Evolutionary conservation across 2,329 filamentous ascomycete species (phyloP).

Genomic region (Coleophoma crateriformis): DNA sequence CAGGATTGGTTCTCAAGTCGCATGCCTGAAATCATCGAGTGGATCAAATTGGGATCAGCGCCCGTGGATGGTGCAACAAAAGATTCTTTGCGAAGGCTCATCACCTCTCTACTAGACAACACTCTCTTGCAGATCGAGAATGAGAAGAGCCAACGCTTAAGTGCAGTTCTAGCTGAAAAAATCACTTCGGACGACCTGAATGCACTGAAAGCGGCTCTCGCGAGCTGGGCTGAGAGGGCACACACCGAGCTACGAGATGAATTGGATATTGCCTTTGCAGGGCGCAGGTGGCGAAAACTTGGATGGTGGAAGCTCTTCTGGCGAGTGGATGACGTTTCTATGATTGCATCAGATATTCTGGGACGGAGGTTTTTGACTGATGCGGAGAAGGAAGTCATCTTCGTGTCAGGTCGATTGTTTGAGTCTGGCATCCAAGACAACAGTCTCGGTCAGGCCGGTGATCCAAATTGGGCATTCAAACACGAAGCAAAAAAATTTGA

Average conservation of each 20-base stretch:
- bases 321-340: slow-evolving; percentile 86
- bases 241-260: slow-evolving; percentile 80
- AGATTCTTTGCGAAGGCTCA: slow-evolving; percentile 57
- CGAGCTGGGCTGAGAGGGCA: slow-evolving; percentile 70
- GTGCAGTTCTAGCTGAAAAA: slow-evolving; percentile 25
- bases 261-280: slow-evolving; percentile 71
- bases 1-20: slow-evolving; percentile 70
- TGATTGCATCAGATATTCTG: slow-evolving; percentile 76
- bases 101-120: slow-evolving; percentile 60
- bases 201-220: slow-evolving; percentile 53
- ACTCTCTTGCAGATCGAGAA: slow-evolving; percentile 44
- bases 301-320: slow-evolving; percentile 95
- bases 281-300: slow-evolving; percentile 72
- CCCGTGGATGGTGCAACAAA: slow-evolving; percentile 46
- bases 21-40: slow-evolving; percentile 56
- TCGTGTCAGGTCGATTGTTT: slow-evolving; percentile 67
- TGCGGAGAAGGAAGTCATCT: slow-evolving; percentile 78
- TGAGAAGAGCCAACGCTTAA: slow-evolving; percentile 33
- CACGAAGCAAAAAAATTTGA: slow-evolving; percentile 1
- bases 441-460: slow-evolving; percentile 22
- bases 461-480: slow-evolving; percentile 20
- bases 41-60: slow-evolving; percentile 50
- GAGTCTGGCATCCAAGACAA: slow-evolving; percentile 46
- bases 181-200: slow-evolving; percentile 30
- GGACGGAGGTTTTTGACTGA: slow-evolving; percentile 69